Conservation (phyloP, 805 yeast genomes). For the Maudiozyma turicensis region DNA sequence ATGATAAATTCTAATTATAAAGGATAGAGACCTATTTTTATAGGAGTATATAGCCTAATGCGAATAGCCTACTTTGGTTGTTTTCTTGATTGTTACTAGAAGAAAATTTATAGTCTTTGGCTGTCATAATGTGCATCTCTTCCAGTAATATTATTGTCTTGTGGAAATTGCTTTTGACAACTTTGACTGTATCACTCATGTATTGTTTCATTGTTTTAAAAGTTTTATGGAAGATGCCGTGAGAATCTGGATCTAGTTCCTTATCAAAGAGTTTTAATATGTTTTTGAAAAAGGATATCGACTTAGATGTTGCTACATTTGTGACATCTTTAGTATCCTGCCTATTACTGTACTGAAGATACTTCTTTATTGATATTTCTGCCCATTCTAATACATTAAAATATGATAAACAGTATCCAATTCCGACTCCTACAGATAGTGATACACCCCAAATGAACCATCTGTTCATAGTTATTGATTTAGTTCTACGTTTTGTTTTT, state of each 20-base stretch:
- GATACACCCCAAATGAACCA: conserved; percentile 21
- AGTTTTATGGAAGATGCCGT: neutral
- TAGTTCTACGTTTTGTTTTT: neutral
- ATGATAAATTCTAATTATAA: neutral
- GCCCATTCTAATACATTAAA: conserved; percentile 7
- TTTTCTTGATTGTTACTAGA: conserved; percentile 2
- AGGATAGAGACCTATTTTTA: neutral
- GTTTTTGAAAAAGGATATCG: neutral
- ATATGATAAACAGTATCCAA: conserved; percentile 23
- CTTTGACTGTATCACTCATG: neutral
- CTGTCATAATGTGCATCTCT: neutral
- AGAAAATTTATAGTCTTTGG: neutral
- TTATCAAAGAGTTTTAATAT: neutral
- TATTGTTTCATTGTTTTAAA: neutral
- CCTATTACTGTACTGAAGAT: neutral
- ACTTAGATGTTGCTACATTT: neutral
- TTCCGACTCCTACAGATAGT: conserved; percentile 24
- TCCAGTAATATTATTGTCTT: neutral
- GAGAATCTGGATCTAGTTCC: conserved; percentile 3
- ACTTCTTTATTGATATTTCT: neutral
- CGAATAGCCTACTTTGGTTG: conserved; percentile 9
- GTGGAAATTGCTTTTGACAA: neutral
- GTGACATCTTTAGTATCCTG: neutral
- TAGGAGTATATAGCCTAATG: conserved; percentile 10
- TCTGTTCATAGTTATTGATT: neutral